phyloP scores from a whole-genome alignment of 2,329 filamentous ascomycete genomes.

The Aspergillus pseudotamarii region DNA sequence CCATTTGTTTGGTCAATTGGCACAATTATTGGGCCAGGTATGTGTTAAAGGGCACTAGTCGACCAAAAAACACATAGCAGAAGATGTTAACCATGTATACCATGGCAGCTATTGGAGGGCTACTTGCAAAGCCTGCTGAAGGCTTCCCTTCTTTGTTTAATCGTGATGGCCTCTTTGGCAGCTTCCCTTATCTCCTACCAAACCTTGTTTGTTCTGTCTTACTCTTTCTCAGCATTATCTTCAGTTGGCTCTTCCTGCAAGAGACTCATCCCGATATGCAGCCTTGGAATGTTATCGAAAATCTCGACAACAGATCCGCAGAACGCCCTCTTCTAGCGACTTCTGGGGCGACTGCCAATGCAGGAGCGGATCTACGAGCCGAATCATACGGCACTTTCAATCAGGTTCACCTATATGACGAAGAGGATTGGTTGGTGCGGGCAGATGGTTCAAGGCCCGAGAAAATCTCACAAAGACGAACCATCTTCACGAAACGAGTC shows the following conservation, averaged over 20 bases:
- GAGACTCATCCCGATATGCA: slow-evolving; percentile 89
- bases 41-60: slow-evolving; percentile 7
- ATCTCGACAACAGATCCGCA: slow-evolving; percentile 50
- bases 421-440: slow-evolving; percentile 56
- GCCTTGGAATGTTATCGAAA: slow-evolving; percentile 48
- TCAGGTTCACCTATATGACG: slow-evolving; percentile 56
- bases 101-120: slow-evolving; percentile 73
- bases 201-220: slow-evolving; percentile 81
- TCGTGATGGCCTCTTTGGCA: slow-evolving; percentile 68
- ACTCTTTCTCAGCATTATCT: slow-evolving; percentile 75
- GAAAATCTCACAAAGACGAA: slow-evolving; percentile 44
- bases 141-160: slow-evolving; percentile 75
- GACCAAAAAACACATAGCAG: neutral
- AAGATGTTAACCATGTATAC: slow-evolving; percentile 16
- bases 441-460: slow-evolving; percentile 48
- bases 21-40: slow-evolving; percentile 77
- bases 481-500: slow-evolving; percentile 65
- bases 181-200: slow-evolving; percentile 83
- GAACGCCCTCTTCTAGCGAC: slow-evolving; percentile 76
- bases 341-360: slow-evolving; percentile 72
- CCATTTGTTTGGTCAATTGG: slow-evolving; percentile 92
- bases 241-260: slow-evolving; percentile 78
- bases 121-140: slow-evolving; percentile 76
- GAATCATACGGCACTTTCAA: slow-evolving; percentile 79
- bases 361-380: slow-evolving; percentile 71